Evolutionary conservation across 2,329 filamentous ascomycete genomes (phyloP).

Genomic region (Cytospora piceae): DNA sequence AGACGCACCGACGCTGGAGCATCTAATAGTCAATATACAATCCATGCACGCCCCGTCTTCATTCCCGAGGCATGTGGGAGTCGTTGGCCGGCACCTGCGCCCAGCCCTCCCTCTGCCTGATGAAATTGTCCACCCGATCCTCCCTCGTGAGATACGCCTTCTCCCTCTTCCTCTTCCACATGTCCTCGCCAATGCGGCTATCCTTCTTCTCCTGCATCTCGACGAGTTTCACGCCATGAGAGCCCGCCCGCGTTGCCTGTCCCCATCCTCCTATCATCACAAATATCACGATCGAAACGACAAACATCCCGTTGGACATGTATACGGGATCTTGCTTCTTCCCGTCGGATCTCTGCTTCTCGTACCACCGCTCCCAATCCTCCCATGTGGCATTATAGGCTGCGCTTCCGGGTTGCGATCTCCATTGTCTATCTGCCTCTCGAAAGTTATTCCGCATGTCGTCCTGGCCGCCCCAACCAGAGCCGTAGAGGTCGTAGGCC

Average conservation of each 20-base stretch:
- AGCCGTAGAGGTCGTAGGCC: conserved; percentile 80
- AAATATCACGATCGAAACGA: conserved; percentile 70
- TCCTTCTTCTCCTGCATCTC: conserved; percentile 70
- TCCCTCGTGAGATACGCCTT: conserved; percentile 58
- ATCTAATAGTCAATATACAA: not conserved
- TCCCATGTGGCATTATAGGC: conserved; percentile 91
- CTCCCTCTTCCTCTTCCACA: conserved; percentile 57
- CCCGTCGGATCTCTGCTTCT: conserved; percentile 40
- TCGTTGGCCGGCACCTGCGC: conserved; percentile 30
- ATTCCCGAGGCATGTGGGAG: conserved; percentile 17
- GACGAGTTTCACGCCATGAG: conserved; percentile 63
- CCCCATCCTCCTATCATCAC: conserved; percentile 71
- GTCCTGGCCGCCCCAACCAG: conserved; percentile 73
- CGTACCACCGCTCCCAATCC: conserved; percentile 88
- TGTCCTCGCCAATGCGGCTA: conserved; percentile 64
- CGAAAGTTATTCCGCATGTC: conserved; percentile 51
- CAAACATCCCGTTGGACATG: conserved; percentile 81
- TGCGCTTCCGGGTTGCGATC: conserved; percentile 50
- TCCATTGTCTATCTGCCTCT: conserved; percentile 53
- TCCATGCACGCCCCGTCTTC: not conserved
- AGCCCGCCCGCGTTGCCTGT: conserved; percentile 72
- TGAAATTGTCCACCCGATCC: conserved; percentile 75
- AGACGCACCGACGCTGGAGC: too few species aligned
- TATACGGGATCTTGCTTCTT: conserved; percentile 58
- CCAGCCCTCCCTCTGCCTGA: conserved; percentile 68